Conservation (phyloP, 2,329 filamentous ascomycete species). For the Trichoderma sp. region DNA sequence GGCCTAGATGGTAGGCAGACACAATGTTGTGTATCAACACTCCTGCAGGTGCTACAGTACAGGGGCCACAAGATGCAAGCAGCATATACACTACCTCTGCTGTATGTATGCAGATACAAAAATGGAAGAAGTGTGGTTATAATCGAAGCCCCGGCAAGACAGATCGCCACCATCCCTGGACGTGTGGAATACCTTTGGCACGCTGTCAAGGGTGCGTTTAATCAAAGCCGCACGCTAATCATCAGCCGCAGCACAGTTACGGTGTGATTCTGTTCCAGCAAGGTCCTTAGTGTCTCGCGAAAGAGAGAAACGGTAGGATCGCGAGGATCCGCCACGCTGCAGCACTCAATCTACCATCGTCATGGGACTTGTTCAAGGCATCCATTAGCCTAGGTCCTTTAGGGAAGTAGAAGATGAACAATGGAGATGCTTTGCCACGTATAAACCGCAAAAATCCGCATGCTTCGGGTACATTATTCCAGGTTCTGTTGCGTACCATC, state of each 20-base stretch:
- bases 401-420: background rate
- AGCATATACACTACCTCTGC: background rate
- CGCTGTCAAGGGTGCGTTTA: constrained; percentile 9
- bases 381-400: background rate
- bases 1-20: background rate
- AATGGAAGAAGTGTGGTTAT: background rate
- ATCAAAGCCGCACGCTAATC: constrained; percentile 10
- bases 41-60: background rate
- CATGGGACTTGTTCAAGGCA: constrained; percentile 11
- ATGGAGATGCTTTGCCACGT: background rate
- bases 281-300: background rate
- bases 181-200: constrained; percentile 21
- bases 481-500: background rate
- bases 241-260: constrained; percentile 20
- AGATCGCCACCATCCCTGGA: constrained; percentile 16
- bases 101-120: background rate
- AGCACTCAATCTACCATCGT: constrained; percentile 26
- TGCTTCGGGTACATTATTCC: background rate
- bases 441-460: background rate
- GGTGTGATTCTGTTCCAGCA: constrained; percentile 8
- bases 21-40: background rate
- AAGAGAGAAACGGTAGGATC: constrained; percentile 8
- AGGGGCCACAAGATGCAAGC: background rate
- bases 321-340: constrained; percentile 19
- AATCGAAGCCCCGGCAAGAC: constrained; percentile 1